Conservation (phyloP, 768 basidiomycete species). For the Tulasnella sp. region DNA sequence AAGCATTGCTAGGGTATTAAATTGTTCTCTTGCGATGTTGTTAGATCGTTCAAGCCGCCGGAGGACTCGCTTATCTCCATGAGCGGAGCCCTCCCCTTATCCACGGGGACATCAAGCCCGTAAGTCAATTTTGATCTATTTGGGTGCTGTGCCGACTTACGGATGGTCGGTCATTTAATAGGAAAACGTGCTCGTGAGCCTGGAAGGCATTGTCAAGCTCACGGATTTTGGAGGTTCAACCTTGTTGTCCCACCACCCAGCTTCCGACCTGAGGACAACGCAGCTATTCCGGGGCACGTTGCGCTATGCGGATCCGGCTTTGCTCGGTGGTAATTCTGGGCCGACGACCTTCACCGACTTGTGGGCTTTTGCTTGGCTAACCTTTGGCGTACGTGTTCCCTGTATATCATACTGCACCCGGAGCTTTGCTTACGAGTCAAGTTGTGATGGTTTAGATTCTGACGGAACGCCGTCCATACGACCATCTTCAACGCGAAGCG, state of each 20-base stretch:
- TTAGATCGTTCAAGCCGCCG: not conserved
- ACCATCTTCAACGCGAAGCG: no score
- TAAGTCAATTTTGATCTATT: not conserved
- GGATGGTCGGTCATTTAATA: not conserved
- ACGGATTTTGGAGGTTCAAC: not conserved
- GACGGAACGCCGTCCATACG: no score
- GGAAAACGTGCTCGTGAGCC: slow-evolving; percentile 4
- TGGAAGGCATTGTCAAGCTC: not conserved
- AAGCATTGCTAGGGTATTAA: not conserved
- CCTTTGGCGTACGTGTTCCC: not conserved
- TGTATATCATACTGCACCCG: no score
- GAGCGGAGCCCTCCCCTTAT: not conserved
- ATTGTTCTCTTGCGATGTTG: not conserved
- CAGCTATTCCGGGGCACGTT: not conserved
- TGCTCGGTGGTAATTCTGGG: not conserved
- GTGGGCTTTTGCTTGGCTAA: not conserved
- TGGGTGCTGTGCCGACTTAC: not conserved
- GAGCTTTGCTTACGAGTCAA: no score
- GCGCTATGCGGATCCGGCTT: not conserved
- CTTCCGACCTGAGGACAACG: not conserved
- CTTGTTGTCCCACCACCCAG: not conserved
- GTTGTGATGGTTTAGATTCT: no score
- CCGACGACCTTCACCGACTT: not conserved
- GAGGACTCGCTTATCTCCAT: not conserved
- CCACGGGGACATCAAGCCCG: not conserved